Base-by-base conservation (phyloP, 2,329 filamentous ascomycete genomes). In the Monilinia polystroma region DNA sequence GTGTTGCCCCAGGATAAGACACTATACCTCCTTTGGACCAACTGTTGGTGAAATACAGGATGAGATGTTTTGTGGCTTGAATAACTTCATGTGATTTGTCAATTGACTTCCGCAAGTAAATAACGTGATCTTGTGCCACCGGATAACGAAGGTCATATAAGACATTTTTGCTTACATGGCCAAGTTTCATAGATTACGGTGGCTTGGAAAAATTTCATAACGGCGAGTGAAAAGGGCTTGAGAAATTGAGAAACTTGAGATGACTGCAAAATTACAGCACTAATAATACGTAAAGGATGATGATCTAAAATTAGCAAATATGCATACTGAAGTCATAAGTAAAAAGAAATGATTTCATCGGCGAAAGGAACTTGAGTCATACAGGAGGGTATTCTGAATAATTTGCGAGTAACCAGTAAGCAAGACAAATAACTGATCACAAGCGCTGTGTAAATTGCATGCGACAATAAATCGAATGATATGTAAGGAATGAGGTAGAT, bases 91-190 rank as follows among this genome's bases (percentile, higher is more conserved):
- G 12, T 20, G n/a, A 62, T 62, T 62, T 62, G 58, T 38, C 8
- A 3, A 12, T 11, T 11, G n/a, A 32, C 32, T 26, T 62, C n/a
- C 14, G 12, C 32, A 38, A 38, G 5, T 38, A 20, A 49, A 51
- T 62, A 62, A 51, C 58, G 45, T 62, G 58, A 62, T 62, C 45
- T 20, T 12, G 45, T 62, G 35, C 45, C 45, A 62, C 45, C 58
- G 8, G 58, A 26, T 45, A 23, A 23, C 29, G 45, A 51, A 1
- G 58, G 29, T 29, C 4, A 4, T 49, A 6, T 49, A 35, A 59
- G 16, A 35, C 57, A 60, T 23, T 23, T 60, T 32, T 60, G 20
- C 20, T 26, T 51, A 26, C 45, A 51, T 51, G n/a, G 45, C 45
- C 58, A 60, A 26, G 58, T 60, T 41, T 38, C 29, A 51, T 60